Evolutionary conservation across 768 basidiomycete species (phyloP).

Genomic region (Gloeopeniophorella convolvens): DNA sequence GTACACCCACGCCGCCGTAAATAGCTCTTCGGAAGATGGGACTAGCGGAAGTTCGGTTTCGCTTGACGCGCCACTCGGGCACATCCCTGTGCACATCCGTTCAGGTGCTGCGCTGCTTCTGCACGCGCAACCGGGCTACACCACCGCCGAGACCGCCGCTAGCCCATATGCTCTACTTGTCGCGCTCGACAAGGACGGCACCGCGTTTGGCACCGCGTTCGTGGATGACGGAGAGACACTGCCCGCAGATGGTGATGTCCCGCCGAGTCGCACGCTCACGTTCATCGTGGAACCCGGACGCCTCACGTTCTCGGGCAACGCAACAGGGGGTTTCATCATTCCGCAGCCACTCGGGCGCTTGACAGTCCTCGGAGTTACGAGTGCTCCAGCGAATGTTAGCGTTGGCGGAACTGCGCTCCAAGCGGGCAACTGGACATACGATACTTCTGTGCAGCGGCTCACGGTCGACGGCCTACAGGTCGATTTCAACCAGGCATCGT

Average conservation of each 20-base stretch:
- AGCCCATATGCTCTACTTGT: conserved; percentile 60
- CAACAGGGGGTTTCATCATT: no score
- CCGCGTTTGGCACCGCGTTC: conserved; percentile 54
- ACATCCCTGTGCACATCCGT: conserved; percentile 75
- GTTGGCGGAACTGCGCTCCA: no score
- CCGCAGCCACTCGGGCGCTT: no score
- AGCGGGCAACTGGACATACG: no score
- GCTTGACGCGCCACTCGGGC: conserved; percentile 58
- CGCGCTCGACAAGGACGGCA: conserved; percentile 40
- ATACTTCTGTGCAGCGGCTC: no score
- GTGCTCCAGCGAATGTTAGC: no score
- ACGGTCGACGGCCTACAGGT: no score
- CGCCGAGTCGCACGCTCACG: conserved; percentile 42
- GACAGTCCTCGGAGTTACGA: no score
- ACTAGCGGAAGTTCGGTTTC: conserved; percentile 38
- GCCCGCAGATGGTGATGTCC: conserved; percentile 34
- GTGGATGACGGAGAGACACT: conserved; percentile 67
- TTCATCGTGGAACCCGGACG: no score
- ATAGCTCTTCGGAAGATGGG: no score
- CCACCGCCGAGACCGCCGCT: conserved; percentile 56
- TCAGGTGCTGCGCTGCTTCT: conserved; percentile 59
- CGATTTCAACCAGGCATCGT: no score
- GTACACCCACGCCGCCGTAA: conserved; percentile 57
- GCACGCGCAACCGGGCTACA: conserved; percentile 58
- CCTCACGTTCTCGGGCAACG: no score